Conservation (phyloP, 2,329 filamentous ascomycete species). For the Calonectria hongkongensis region DNA sequence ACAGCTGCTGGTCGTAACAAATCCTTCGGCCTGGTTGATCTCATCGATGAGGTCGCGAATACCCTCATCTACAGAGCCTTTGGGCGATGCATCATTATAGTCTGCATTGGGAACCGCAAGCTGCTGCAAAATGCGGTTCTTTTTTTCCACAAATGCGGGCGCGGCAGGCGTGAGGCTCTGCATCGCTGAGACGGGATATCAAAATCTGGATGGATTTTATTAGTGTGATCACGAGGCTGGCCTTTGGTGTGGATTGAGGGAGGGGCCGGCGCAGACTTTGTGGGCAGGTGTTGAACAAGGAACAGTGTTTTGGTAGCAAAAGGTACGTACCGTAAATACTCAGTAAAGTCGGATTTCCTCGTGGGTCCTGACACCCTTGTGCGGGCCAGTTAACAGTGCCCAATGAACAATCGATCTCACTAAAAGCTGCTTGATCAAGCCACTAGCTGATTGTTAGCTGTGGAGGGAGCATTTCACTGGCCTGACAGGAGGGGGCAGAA, state of each 20-base stretch:
- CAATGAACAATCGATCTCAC: too few relatives aligned
- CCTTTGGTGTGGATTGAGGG: neutral
- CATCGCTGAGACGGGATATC: constrained; percentile 48
- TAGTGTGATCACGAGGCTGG: constrained; percentile 51
- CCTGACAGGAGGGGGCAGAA: too few relatives aligned
- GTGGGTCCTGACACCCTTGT: too few relatives aligned
- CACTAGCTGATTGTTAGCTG: too few relatives aligned
- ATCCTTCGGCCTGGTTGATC: constrained; percentile 83
- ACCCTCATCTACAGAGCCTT: constrained; percentile 88
- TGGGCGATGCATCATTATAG: constrained; percentile 91
- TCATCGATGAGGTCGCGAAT: constrained; percentile 86
- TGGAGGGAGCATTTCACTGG: too few relatives aligned
- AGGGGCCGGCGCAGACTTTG: neutral
- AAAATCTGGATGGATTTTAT: constrained; percentile 40
- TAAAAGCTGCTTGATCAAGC: too few relatives aligned
- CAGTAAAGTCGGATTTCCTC: too few relatives aligned
- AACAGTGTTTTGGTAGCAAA: constrained; percentile 45
- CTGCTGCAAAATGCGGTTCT: constrained; percentile 82
- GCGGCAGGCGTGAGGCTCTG: constrained; percentile 58
- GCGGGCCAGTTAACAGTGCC: too few relatives aligned
- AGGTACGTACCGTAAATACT: constrained; percentile 39
- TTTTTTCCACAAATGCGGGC: constrained; percentile 74
- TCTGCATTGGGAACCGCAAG: constrained; percentile 80
- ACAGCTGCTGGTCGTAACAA: constrained; percentile 95
- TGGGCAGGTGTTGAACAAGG: constrained; percentile 41